phyloP scores from a whole-genome alignment of 1,139 yeast species.

The Debaryomycetaceae sp. region DNA sequence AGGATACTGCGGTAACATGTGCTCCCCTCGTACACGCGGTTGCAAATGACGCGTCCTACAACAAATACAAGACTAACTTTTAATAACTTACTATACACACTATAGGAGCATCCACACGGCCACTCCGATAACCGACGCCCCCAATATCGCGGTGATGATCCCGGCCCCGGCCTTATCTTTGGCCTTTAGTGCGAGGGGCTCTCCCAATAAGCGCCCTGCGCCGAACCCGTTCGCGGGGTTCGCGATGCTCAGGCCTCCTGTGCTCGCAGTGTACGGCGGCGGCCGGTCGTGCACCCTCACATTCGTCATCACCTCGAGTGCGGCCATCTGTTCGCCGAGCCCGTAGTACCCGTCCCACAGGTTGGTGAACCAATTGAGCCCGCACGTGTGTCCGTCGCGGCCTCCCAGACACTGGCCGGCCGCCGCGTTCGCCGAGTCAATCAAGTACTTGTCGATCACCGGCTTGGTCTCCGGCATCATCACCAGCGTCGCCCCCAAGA shows the following conservation, averaged over 20 bases:
- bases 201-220: conserved; percentile 22
- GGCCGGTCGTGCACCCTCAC: conserved; percentile 17
- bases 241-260: conserved; percentile 38
- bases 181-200: conserved; percentile 39
- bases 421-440: conserved; percentile 38
- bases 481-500: conserved; percentile 47
- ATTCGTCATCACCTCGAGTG: conserved; percentile 52
- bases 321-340: conserved; percentile 70
- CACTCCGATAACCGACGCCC: conserved; percentile 51
- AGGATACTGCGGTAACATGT: conserved; percentile 1
- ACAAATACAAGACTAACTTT: too few relatives aligned
- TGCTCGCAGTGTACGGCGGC: conserved; percentile 25
- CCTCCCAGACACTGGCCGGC: conserved; percentile 69
- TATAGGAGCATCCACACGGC: conserved; percentile 64
- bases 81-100: neutral
- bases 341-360: conserved; percentile 60
- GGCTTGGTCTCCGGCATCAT: conserved; percentile 42
- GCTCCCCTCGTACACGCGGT: neutral
- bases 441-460: conserved; percentile 33
- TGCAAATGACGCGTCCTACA: too few relatives aligned
- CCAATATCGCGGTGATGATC: conserved; percentile 66
- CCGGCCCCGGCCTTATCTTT: conserved; percentile 88
- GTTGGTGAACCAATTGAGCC: conserved; percentile 47
- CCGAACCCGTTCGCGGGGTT: conserved; percentile 40
- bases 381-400: conserved; percentile 67